These are phyloP conservation scores for Phyllosticta paracitricarpa DNA, from an alignment of 2,329 filamentous ascomycete species.

Conservation along the genomic window DNA sequence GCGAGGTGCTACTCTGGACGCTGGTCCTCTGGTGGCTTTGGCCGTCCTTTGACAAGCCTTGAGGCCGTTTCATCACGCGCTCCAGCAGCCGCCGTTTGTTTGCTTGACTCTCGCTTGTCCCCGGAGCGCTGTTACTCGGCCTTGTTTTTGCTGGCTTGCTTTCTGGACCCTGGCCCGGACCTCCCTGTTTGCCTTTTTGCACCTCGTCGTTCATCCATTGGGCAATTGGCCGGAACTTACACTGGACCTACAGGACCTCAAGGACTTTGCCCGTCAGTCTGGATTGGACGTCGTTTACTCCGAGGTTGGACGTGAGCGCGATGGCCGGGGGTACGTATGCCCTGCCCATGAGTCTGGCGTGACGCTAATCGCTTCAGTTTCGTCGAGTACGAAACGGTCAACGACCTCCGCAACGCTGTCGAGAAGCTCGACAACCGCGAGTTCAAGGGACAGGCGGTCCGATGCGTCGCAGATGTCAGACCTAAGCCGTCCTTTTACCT, in stretches of 20 bases:
- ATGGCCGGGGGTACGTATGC: slow-evolving; percentile 71
- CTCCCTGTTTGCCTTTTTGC: slow-evolving; percentile 13
- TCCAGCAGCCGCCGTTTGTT: slow-evolving; percentile 2
- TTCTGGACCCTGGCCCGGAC: slow-evolving; percentile 9
- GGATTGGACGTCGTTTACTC: slow-evolving; percentile 97
- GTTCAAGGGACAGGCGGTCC: slow-evolving; percentile 83
- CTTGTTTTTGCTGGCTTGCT: slow-evolving; percentile 8
- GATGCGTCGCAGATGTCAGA: slow-evolving; percentile 75
- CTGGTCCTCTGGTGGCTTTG: not conserved
- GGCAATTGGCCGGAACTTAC: slow-evolving; percentile 55
- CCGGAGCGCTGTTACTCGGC: slow-evolving; percentile 6
- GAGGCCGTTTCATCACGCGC: slow-evolving; percentile 1
- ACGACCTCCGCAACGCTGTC: slow-evolving; percentile 80
- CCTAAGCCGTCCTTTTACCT: slow-evolving; percentile 26
- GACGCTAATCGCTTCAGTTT: slow-evolving; percentile 50
- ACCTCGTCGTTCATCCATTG: slow-evolving; percentile 23
- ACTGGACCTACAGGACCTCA: slow-evolving; percentile 84
- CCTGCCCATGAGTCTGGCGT: not conserved
- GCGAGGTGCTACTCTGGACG: slow-evolving; percentile 9
- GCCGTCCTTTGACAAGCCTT: not conserved
- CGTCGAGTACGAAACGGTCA: slow-evolving; percentile 92
- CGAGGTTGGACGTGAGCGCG: slow-evolving; percentile 84
- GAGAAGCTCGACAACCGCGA: slow-evolving; percentile 90
- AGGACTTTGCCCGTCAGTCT: slow-evolving; percentile 97
- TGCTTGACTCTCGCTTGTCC: slow-evolving; percentile 2